Conservation (phyloP, 345 rosid species). For the Salix dunnii region DNA sequence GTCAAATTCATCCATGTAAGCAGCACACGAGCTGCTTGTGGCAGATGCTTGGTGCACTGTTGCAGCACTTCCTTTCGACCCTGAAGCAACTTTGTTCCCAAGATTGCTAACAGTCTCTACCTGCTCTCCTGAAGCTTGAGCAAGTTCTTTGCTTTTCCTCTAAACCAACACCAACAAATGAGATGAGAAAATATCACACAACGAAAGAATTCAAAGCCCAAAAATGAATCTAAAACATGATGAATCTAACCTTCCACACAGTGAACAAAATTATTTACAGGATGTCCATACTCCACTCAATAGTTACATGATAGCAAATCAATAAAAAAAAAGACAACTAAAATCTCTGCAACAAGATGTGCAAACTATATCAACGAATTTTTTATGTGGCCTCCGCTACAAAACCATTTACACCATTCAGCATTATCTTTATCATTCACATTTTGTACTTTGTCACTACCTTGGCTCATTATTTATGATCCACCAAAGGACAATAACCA, state of each 20-base stretch:
- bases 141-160: constrained; percentile 75
- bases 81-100: constrained; percentile 42
- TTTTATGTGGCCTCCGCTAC: neutral
- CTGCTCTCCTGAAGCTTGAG: constrained; percentile 59
- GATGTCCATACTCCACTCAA: neutral
- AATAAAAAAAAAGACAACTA: neutral
- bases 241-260: neutral
- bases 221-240: neutral
- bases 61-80: constrained; percentile 51
- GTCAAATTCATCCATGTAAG: constrained; percentile 69
- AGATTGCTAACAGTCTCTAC: constrained; percentile 44
- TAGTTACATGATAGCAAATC: neutral
- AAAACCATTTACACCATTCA: neutral
- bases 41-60: constrained; percentile 32
- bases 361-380: neutral
- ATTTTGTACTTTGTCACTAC: neutral
- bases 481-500: neutral
- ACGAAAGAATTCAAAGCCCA: neutral
- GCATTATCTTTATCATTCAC: neutral
- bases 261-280: neutral
- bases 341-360: neutral
- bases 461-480: neutral
- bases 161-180: constrained; percentile 27
- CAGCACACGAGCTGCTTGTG: constrained; percentile 33
- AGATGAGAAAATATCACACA: constrained; percentile 14